Conservation (phyloP, 2,329 filamentous ascomycete species). For the Diaporthe destruens region DNA sequence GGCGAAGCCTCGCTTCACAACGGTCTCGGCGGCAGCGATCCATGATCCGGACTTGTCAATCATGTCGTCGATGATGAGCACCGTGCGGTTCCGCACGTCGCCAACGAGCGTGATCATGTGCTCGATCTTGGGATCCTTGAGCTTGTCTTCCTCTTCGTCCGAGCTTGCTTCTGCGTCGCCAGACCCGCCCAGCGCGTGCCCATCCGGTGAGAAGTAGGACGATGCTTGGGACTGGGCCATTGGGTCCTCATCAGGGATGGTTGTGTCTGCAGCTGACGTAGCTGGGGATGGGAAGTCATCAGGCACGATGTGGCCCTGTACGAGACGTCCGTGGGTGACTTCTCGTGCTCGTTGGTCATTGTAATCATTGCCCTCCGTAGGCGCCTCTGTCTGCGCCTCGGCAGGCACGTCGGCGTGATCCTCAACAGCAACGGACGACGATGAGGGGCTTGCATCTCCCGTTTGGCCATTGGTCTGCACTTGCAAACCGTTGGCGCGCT, state of each 20-base stretch:
- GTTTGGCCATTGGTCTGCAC: conserved; percentile 47
- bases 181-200: conserved; percentile 82
- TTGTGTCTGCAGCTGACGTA: conserved; percentile 76
- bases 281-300: conserved; percentile 89
- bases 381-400: conserved; percentile 55
- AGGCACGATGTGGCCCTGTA: conserved; percentile 95
- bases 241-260: conserved; percentile 77
- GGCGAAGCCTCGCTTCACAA: conserved; percentile 90
- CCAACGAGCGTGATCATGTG: conserved; percentile 98
- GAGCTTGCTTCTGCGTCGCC: conserved; percentile 85
- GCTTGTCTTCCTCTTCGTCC: conserved; percentile 93
- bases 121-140: conserved; percentile 84
- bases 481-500: conserved; percentile 50
- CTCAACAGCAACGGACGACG: conserved; percentile 50
- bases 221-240: conserved; percentile 87
- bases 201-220: conserved; percentile 79
- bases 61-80: conserved; percentile 98
- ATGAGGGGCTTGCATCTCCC: conserved; percentile 40
- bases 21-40: conserved; percentile 97
- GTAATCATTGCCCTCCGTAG: conserved; percentile 63
- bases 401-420: conserved; percentile 56
- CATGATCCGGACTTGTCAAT: conserved; percentile 97
- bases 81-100: conserved; percentile 87
- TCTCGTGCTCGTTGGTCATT: conserved; percentile 87
- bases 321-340: conserved; percentile 89